Evolutionary conservation across 208 protist genomes (phyloP).

Genomic region (Acanthamoeba castellanii): DNA sequence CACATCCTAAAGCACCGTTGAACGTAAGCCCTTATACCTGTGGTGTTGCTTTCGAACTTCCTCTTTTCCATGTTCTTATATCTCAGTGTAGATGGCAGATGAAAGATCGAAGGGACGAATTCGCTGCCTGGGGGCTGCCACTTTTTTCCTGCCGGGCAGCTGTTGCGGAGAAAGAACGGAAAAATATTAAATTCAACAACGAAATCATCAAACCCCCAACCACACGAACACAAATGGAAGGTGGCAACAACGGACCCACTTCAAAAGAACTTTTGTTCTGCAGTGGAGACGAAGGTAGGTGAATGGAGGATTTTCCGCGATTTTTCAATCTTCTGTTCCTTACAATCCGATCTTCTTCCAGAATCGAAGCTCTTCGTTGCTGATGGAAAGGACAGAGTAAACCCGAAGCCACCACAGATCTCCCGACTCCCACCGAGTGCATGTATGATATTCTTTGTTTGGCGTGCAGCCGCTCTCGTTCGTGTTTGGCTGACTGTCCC

Average conservation of each 20-base stretch:
- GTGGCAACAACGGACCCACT: not conserved
- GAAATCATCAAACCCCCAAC: not conserved
- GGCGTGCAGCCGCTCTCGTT: too few species aligned
- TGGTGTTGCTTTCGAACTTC: conserved; percentile 39
- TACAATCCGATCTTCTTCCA: not conserved
- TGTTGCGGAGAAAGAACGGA: conserved; percentile 6
- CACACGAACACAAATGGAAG: conserved; percentile 25
- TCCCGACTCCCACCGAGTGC: conserved; percentile 42
- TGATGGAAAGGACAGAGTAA: conserved; percentile 73
- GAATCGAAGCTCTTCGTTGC: conserved; percentile 69
- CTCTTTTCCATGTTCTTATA: conserved; percentile 53
- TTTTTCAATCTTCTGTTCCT: not conserved
- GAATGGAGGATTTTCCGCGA: not conserved
- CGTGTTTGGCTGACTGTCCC: too few species aligned
- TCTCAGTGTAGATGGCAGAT: not conserved
- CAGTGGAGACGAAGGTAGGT: not conserved
- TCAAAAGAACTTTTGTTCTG: conserved; percentile 60
- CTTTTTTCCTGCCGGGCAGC: not conserved
- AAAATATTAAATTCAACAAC: not conserved
- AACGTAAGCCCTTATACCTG: not conserved
- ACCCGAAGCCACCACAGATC: conserved; percentile 70
- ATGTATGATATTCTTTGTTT: not conserved
- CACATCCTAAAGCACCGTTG: not conserved
- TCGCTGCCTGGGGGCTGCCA: not conserved
- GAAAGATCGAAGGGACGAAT: not conserved